Percentiles rank a stretch among this genome's conserved stretches.
These are phyloP conservation scores for Letharia columbiana DNA, from an alignment of 495 filamentous ascomycete genomes.

Conservation along the genomic window DNA sequence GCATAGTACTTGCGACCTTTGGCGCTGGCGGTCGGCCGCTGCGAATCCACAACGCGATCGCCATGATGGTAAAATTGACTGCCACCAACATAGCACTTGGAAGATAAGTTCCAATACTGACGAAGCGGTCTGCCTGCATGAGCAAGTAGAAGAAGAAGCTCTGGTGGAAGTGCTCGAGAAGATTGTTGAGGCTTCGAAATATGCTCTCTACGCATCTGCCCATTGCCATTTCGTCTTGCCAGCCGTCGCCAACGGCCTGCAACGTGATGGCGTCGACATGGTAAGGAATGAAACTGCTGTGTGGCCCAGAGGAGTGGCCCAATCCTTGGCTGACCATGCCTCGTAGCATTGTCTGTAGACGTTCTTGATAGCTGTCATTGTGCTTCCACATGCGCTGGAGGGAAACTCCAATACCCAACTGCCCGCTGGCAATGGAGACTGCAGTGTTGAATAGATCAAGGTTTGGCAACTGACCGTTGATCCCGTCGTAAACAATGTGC, in stretches of 20 bases:
- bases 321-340: conserved; percentile 90
- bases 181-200: conserved; percentile 87
- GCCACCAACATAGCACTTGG: conserved; percentile 95
- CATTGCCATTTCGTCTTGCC: conserved; percentile 95
- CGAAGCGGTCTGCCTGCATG: conserved; percentile 82
- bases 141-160: conserved; percentile 99
- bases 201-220: conserved; percentile 82
- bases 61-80: conserved; percentile 88
- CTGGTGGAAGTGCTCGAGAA: conserved; percentile 94
- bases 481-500: conserved; percentile 89
- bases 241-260: conserved; percentile 79
- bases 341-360: conserved; percentile 80
- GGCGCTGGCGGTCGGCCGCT: conserved; percentile 48
- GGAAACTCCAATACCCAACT: conserved; percentile 78
- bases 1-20: conserved; percentile 27
- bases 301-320: conserved; percentile 82
- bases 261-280: conserved; percentile 95
- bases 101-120: conserved; percentile 95
- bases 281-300: conserved; percentile 94
- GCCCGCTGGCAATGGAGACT: conserved; percentile 75
- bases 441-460: conserved; percentile 93
- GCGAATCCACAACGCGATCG: conserved; percentile 84
- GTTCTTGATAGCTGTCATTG: conserved; percentile 68
- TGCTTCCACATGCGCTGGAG: conserved; percentile 86
- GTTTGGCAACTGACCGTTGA: conserved; percentile 93